Evolutionary conservation across 164 flowering plant species (phyloP).

Genomic region (Brasenia schreberi): DNA sequence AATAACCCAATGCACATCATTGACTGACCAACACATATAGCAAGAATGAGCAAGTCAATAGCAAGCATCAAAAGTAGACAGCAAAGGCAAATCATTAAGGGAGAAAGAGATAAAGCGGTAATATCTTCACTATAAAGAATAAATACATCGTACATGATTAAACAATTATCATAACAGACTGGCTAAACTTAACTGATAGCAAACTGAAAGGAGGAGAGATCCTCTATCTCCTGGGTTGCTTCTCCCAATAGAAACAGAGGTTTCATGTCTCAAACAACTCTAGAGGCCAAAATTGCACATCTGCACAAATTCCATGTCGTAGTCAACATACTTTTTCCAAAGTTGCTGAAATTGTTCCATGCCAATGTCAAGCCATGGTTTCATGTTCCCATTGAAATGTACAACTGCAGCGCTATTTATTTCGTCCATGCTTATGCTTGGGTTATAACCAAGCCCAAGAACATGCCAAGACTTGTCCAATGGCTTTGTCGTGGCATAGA

Average conservation of each 20-base stretch:
- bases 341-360: conserved; percentile 19
- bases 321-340: conserved; percentile 16
- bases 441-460: conserved; percentile 19
- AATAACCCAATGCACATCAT: background rate
- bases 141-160: conserved; percentile 10
- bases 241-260: background rate
- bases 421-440: conserved; percentile 19
- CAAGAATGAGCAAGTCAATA: no score
- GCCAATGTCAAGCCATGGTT: conserved; percentile 15
- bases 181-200: conserved; percentile 1
- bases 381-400: conserved; percentile 23
- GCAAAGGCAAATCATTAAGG: background rate
- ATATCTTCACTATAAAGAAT: conserved; percentile 7
- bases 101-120: conserved; percentile 2
- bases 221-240: conserved; percentile 4
- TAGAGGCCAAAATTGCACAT: conserved; percentile 13
- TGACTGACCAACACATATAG: background rate
- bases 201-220: conserved; percentile 4
- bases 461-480: conserved; percentile 24
- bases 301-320: conserved; percentile 11
- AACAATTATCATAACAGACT: conserved; percentile 4
- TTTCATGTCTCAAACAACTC: background rate
- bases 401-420: conserved; percentile 15
- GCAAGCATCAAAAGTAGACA: background rate
- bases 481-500: conserved; percentile 19